phyloP scores from a whole-genome alignment of 202 grass and related monocot species.

The Elaeis oleifera region DNA sequence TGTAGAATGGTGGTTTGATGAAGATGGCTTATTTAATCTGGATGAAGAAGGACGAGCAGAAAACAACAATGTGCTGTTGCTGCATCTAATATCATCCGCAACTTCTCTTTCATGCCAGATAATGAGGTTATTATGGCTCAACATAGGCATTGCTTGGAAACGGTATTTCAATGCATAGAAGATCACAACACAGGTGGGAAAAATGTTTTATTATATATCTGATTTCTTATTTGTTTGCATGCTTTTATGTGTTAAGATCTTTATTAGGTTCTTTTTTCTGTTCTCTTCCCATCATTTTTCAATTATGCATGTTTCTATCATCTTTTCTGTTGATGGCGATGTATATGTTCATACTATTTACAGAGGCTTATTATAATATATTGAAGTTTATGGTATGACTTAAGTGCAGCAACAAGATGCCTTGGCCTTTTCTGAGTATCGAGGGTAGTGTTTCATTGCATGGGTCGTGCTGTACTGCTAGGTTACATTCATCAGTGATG shows the following conservation, averaged over 20 bases:
- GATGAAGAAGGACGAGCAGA: slow-evolving; percentile 87
- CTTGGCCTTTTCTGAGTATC: too few relatives aligned
- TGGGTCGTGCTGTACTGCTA: too few relatives aligned
- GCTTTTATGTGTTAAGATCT: neutral
- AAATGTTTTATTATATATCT: neutral
- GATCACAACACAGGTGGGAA: slow-evolving; percentile 73
- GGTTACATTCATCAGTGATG: too few relatives aligned
- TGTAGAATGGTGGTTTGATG: slow-evolving; percentile 70
- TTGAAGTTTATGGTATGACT: too few relatives aligned
- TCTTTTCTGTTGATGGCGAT: too few relatives aligned
- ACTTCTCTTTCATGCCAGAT: slow-evolving; percentile 99
- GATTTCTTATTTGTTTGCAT: slow-evolving; percentile 6
- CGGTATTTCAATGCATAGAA: slow-evolving; percentile 87
- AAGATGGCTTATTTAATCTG: slow-evolving; percentile 88
- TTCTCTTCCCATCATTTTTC: too few relatives aligned
- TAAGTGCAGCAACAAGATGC: too few relatives aligned
- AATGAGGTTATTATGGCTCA: slow-evolving; percentile 94
- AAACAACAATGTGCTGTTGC: slow-evolving; percentile 80
- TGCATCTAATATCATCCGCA: slow-evolving; percentile 92
- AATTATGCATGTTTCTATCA: too few relatives aligned
- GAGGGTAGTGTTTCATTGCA: too few relatives aligned
- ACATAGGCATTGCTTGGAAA: slow-evolving; percentile 94
- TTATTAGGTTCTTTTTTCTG: too few relatives aligned
- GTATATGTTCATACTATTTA: too few relatives aligned
- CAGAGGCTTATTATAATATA: too few relatives aligned